phyloP scores from a whole-genome alignment of 345 rosid genomes.

The Nasturtium officinale region DNA sequence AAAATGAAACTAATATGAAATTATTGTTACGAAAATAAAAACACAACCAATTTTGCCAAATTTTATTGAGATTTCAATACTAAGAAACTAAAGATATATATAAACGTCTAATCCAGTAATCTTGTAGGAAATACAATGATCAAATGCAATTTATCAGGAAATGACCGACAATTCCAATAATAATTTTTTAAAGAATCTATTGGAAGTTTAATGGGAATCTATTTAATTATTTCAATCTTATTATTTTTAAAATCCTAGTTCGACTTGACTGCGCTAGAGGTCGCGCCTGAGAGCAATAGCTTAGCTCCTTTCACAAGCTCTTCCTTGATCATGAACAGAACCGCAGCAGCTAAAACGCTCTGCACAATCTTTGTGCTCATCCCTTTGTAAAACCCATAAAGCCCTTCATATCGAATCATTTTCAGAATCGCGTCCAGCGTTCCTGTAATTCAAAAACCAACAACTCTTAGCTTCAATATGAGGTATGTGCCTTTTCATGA shows the following conservation, averaged over 20 bases:
- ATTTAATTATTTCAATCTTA: constrained; percentile 24
- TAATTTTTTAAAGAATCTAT: constrained; percentile 19
- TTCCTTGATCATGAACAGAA: constrained; percentile 90
- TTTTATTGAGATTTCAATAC: neutral
- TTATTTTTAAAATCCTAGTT: constrained; percentile 28
- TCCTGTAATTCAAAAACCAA: constrained; percentile 49
- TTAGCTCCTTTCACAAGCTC: constrained; percentile 80
- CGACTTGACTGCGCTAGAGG: constrained; percentile 24
- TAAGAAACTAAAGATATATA: neutral
- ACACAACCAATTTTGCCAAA: neutral
- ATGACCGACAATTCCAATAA: constrained; percentile 7
- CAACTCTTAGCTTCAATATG: neutral
- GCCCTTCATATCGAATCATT: constrained; percentile 87
- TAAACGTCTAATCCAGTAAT: neutral
- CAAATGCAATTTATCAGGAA: constrained; percentile 18
- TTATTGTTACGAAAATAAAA: no score
- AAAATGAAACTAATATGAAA: no score
- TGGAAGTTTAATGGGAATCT: constrained; percentile 6
- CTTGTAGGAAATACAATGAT: constrained; percentile 27
- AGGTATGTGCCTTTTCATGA: neutral
- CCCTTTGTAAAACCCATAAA: constrained; percentile 86
- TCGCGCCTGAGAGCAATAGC: constrained; percentile 51
- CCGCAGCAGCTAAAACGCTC: constrained; percentile 92
- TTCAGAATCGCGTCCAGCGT: constrained; percentile 82
- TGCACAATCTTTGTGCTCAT: constrained; percentile 90